Evolutionary conservation across 306 rosid species (phyloP).

Genomic region (Gynostemma pentaphyllum): DNA sequence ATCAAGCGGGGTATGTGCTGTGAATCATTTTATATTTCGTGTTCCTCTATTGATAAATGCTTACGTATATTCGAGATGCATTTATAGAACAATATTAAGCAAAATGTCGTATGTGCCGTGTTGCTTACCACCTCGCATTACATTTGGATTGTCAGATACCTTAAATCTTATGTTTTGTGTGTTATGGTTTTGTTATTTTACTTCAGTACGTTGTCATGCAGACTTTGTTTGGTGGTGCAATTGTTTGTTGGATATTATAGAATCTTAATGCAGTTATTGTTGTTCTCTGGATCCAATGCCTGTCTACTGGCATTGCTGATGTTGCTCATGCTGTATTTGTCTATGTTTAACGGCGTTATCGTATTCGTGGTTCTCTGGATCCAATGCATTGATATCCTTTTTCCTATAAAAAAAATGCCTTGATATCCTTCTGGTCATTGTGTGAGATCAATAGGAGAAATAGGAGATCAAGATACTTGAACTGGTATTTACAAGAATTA

Average conservation of each 20-base stretch:
- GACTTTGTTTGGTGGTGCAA: neutral
- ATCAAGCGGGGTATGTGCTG: neutral
- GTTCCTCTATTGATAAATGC: neutral
- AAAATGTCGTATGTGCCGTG: no score
- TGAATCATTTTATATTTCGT: neutral
- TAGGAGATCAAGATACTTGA: no score
- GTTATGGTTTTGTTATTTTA: neutral
- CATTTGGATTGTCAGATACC: neutral
- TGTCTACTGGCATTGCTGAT: slow-evolving; percentile 98
- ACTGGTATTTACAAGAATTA: no score
- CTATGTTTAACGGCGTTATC: no score
- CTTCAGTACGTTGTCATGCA: no score
- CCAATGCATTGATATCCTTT: no score
- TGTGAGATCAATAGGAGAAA: no score
- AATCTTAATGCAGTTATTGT: slow-evolving; percentile 63
- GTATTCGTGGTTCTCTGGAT: no score
- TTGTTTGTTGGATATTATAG: slow-evolving; percentile 17
- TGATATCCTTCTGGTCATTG: no score
- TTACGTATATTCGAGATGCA: neutral
- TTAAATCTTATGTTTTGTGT: neutral
- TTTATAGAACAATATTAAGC: no score
- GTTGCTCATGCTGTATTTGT: no score
- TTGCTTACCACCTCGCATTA: neutral
- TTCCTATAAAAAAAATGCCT: no score
- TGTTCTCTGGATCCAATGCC: slow-evolving; percentile 99